Evolutionary conservation across 2,329 filamentous ascomycete genomes (phyloP).

Genomic region (Talaromyces amestolkiae): DNA sequence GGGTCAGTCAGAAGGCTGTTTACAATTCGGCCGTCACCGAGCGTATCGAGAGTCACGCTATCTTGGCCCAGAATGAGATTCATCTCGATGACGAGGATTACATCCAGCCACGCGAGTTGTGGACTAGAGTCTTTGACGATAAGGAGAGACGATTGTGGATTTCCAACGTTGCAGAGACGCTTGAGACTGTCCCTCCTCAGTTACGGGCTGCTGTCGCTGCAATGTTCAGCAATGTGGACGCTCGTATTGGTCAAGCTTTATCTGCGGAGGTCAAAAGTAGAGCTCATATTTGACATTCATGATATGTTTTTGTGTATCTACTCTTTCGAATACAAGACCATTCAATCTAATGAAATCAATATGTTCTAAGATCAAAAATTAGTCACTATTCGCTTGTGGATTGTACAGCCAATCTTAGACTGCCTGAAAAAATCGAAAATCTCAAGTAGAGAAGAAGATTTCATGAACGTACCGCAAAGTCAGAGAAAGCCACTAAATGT

Average conservation of each 20-base stretch:
- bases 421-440: no score
- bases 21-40: neutral
- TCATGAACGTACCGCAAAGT: no score
- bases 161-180: constrained; percentile 25
- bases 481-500: neutral
- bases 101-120: constrained; percentile 17
- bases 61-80: constrained; percentile 8
- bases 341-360: neutral
- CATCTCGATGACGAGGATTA: constrained; percentile 9
- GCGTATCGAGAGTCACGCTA: constrained; percentile 6
- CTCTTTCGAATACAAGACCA: neutral
- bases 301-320: neutral
- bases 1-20: neutral
- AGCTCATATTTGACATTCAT: neutral
- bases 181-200: constrained; percentile 25
- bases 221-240: constrained; percentile 27
- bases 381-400: no score
- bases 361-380: no score
- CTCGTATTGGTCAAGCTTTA: constrained; percentile 23
- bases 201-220: constrained; percentile 22
- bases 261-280: neutral
- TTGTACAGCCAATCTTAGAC: no score
- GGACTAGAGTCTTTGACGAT: constrained; percentile 28
- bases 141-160: constrained; percentile 24
- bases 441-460: no score